These are phyloP conservation scores for Dioscorea alata DNA, from an alignment of 106 monocot genomes.

Conservation along the genomic window DNA sequence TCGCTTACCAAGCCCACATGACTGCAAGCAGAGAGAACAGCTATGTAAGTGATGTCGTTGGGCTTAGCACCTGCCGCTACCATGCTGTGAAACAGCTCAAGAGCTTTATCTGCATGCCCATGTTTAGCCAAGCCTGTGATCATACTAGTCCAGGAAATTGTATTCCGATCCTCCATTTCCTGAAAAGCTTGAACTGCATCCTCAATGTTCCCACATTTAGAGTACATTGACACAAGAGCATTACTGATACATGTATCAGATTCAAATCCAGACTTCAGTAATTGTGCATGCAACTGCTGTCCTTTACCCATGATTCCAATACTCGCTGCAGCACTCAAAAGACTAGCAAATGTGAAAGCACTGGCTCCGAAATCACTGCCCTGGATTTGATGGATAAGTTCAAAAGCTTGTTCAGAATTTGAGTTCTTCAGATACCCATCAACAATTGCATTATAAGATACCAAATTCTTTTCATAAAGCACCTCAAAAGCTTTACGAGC, in stretches of 20 bases:
- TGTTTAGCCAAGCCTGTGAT: conserved; percentile 70
- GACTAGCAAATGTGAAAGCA: conserved; percentile 70
- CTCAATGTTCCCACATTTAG: conserved; percentile 63
- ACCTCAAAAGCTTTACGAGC: conserved; percentile 62
- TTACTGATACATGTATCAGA: conserved; percentile 43
- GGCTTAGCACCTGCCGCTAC: conserved; percentile 35
- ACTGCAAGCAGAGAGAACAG: conserved; percentile 81
- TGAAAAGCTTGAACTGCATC: conserved; percentile 51
- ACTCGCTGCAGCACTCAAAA: conserved; percentile 66
- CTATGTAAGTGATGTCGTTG: conserved; percentile 63
- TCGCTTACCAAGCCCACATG: conserved; percentile 61
- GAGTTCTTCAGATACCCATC: conserved; percentile 49
- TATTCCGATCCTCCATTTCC: conserved; percentile 43
- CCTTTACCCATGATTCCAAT: conserved; percentile 56
- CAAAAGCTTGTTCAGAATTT: conserved; percentile 27
- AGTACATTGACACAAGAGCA: conserved; percentile 87
- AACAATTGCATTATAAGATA: conserved; percentile 43
- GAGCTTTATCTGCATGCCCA: conserved; percentile 44
- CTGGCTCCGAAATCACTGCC: conserved; percentile 37
- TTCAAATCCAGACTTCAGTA: conserved; percentile 48
- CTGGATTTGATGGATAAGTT: conserved; percentile 26
- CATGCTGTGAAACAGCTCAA: conserved; percentile 60
- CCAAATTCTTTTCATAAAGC: conserved; percentile 59
- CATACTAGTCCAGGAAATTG: conserved; percentile 86
- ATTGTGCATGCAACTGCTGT: conserved; percentile 51